Evolutionary conservation across 257 asterid species (phyloP), one percentile per base, ranked within the genome.

Genomic region (Salvia splendens): DNA sequence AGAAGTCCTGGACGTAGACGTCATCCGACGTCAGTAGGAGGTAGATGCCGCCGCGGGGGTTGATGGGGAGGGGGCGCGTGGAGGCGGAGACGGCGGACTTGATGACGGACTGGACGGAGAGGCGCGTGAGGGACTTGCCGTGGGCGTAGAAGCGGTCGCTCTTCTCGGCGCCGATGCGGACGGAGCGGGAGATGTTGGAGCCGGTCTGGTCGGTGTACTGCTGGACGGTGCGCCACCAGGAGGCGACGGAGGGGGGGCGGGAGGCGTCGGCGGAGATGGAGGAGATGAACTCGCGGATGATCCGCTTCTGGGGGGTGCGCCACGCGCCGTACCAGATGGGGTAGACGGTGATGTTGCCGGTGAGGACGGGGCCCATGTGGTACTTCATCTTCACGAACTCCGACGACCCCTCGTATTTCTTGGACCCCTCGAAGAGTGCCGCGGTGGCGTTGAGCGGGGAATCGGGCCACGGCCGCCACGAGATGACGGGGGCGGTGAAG

Each of bases 341-440:
- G 79, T 85, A 89, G 3, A 89, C 83, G 54, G 94, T 89, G 67
- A 89, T 87, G 61, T 85, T 83, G 7, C 83, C 86, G 57, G 91
- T 85, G 66, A 89, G 93, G 45, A 89, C 88, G 35, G 97, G 97
- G 28, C 97, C 97, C 97, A 89, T 89, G 78, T 89, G 95, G 83
- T 89, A 89, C 60, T 58, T 86, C 42, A 89, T 8, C 5, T 86
- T 60, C 8, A 89, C 89, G 17, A 89, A 85, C 35, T 87, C 91
- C 62, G 97, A 89, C 11, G 97, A 87, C 59, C 97, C 97, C 60
- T 89, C 97, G 64, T 55, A 89, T 56, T 87, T 89, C 57, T 89
- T 89, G 8, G 97, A 84, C 42, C 81, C 86, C 14, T 85, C 86
- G 65, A 45, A 87, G 66, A 79, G 51, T 3, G 38, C 17, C 28